Evolutionary conservation across 805 yeast genomes (phyloP), one percentile per base, ranked within the genome.

Genomic region (Yarrowia phangngaensis): DNA sequence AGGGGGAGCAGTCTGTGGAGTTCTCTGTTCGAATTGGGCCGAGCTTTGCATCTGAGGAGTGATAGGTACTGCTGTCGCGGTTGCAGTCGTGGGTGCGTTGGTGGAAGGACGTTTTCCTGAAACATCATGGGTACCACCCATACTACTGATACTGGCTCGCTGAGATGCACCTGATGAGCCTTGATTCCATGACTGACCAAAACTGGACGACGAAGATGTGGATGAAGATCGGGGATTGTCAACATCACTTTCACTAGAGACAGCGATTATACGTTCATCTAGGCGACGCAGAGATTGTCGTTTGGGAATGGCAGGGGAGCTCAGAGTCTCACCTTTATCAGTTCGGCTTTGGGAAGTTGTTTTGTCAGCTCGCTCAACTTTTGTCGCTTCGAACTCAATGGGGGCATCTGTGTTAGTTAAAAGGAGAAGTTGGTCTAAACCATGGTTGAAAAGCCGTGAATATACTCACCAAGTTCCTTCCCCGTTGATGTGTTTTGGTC

Each of bases 1-100:
- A 3, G 48, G 48, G 13, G 48, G 48, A 5, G 48, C 48, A 1
- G 48, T 41, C 20, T 41, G 48, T 8, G 48, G 48, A 1, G 48
- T 41, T n/a, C 22, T 6, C 17, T 15, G 22, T 22, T 41, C 48
- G 8, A 41, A 41, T 8, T 23, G 28, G 24, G 32, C 32, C 2
- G 19, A 3, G 2, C 32, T 38, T 13, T 41, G 48, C 48, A 41
- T 41, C 22, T 20, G 35, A 1, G 48, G 48, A 3, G 48, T 41
- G 29, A 41, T 29, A 6, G 47, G 46, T 3, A 24, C 24, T 8
- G 17, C 36, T 2, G 17, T 17, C 19, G 36, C 8, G 13, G 19
- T 8, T 2, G 16, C 24, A 2, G 16, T 13, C 3, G n/a, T n/a
- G n/a, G n/a, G n/a, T n/a, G n/a, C n/a, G n/a, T n/a, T n/a, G n/a